phyloP scores from a whole-genome alignment of 2,329 filamentous ascomycete genomes.

The Dactylonectria macrodidyma region DNA sequence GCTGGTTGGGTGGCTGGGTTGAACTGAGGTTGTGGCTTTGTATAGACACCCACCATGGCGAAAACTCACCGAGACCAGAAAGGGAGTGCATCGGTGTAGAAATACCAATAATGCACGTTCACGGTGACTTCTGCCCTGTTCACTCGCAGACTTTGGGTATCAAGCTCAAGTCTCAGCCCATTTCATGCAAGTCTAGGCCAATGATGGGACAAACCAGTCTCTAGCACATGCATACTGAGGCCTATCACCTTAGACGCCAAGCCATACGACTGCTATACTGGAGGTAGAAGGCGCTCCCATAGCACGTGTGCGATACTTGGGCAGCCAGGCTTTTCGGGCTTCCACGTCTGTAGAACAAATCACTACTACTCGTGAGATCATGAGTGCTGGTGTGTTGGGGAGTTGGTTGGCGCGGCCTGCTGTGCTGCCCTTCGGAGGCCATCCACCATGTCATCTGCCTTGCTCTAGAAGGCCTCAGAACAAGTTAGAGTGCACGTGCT shows the following conservation, averaged over 20 bases:
- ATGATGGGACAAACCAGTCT: not conserved
- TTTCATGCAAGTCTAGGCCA: not conserved
- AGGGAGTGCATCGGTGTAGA: not conserved
- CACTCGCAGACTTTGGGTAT: not conserved
- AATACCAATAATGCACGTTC: not conserved
- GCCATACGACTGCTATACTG: not conserved
- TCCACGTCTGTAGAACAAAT: not conserved
- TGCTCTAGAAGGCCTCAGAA: not conserved
- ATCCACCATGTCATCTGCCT: not conserved
- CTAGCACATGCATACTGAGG: not conserved
- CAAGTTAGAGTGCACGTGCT: not conserved
- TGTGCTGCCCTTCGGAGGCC: not conserved
- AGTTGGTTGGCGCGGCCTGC: not conserved
- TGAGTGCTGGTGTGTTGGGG: not conserved
- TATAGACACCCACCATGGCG: not conserved
- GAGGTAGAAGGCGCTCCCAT: not conserved
- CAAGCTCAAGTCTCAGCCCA: not conserved
- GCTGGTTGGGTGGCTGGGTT: not conserved
- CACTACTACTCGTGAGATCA: not conserved
- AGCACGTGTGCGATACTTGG: not conserved
- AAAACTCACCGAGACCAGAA: not conserved
- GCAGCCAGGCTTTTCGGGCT: not conserved
- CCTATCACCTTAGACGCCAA: not conserved
- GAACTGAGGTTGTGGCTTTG: not conserved
- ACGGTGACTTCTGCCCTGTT: not conserved